Base-by-base conservation (phyloP, 208 protist species). In the Phytomonas serpens region DNA sequence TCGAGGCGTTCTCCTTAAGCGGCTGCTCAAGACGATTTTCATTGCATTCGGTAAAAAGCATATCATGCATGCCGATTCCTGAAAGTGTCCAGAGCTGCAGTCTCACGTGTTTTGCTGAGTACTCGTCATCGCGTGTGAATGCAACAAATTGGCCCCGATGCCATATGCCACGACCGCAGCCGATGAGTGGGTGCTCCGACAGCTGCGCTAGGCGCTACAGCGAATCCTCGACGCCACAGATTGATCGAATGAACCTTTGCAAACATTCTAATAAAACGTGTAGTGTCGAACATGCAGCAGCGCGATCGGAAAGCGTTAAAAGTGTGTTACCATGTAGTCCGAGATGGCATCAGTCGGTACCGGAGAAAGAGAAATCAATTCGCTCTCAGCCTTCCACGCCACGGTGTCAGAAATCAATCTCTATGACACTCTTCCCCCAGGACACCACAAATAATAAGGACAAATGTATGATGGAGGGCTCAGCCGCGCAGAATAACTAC, bases 41-140 rank as follows among this genome's bases (percentile, higher is more conserved):
- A 7, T 57, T 57, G 6, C 47, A 57, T 27, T 57, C 47, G 19
- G 19, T 57, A 6, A 57, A 70, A 31, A 81, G 77, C 34, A 81
- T 76, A 61, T 81, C 81, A 40, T 85, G 72, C 67, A 76, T 77
- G 27, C 64, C 74, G n/a, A 83, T 82, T 31, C 82, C 77, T 2
- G 89, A 94, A 36, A 94, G 84, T 65, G 86, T 94, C n/a, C 75
- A 77, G 19, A 92, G 84, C 72, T 92, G 84, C 70, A 92, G 89
- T 64, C 76, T 88, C 32, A 85, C 88, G 4, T 69, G 74, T n/a
- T 65, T 83, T 23, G 76, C 76, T 11, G 83, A 90, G 7, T 69
- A 27, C 47, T 57, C 47, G 19, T 57, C 47, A 27, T 27, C 47
- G 47, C 19, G 11, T 6, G 23, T 57, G 47, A 19, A 57, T 23